Evolutionary conservation across 2,329 filamentous ascomycete genomes (phyloP).

Genomic region (Aspergillus cejpii): DNA sequence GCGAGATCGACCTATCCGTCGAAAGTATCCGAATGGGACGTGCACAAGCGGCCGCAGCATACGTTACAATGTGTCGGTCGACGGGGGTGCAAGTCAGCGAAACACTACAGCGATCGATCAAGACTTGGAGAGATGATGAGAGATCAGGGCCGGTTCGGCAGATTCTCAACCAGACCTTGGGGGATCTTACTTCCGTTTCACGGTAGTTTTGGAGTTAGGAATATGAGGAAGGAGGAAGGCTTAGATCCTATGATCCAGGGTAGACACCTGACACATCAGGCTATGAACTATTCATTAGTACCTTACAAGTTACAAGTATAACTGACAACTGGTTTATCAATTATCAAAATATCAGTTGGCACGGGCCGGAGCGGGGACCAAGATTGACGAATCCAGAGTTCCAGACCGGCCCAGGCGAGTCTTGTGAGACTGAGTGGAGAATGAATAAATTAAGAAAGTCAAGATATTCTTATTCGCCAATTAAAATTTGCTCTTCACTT

Average conservation of each 20-base stretch:
- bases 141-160: conserved; percentile 35
- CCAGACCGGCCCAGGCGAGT: conserved; percentile 10
- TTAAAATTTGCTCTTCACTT: conserved; percentile 2
- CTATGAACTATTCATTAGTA: no score
- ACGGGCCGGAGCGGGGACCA: background rate
- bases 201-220: no score
- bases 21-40: conserved; percentile 35
- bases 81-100: conserved; percentile 16
- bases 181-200: conserved; percentile 4
- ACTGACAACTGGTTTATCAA: no score
- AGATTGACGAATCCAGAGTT: background rate
- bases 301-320: no score
- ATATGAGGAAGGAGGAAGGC: no score
- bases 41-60: conserved; percentile 32
- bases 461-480: background rate
- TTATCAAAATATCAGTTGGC: background rate
- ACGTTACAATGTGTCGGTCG: conserved; percentile 24
- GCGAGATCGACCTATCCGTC: conserved; percentile 30
- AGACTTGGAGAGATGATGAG: conserved; percentile 35
- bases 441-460: no score
- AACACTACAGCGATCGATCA: conserved; percentile 20
- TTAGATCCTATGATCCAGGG: background rate
- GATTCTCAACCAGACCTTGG: conserved; percentile 30
- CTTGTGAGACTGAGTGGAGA: no score
- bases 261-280: background rate